Base-by-base conservation (phyloP, 495 filamentous ascomycete genomes). In the Apodospora peruviana region DNA sequence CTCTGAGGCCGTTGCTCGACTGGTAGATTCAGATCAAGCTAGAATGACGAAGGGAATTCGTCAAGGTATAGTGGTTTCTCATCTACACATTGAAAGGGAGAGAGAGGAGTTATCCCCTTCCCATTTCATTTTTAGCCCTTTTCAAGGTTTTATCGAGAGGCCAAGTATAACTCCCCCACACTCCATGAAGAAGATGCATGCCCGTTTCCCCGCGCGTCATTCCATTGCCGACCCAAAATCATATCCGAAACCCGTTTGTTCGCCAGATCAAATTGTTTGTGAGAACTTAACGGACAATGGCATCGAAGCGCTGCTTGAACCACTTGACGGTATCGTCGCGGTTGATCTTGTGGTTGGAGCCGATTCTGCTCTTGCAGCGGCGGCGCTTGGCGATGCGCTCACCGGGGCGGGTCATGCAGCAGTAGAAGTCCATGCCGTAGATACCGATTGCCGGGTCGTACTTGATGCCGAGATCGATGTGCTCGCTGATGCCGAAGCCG, bases 351-450 rank as follows among this genome's bases (percentile, higher is more conserved):
- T 99, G 94, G 69, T 75, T 77, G 63, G 86, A 68, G 66, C 94
- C 94, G 66, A 99, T 83, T 62, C 74, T 77, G 76, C 83, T 76
- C 81, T 94, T 87, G 80, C 76, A 81, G 64, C 91, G 88, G 66
- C 91, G 84, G 62, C 94, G 90, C 79, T 88, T 90, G 69, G 90
- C 84, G 68, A 99, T 90, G 70, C 93, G 90, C 82, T 94, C 89
- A 78, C 94, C 94, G 53, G 91, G 94, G 61, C 94, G 90, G 79
- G 89, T 76, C 94, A 99, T 99, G 88, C 91, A 96, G 87, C 85
- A 89, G 86, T 96, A 99, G 83, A 99, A 99, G 81, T 99, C 94
- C 94, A 99, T 99, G 75, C 94, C 94, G 82, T 99, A 99, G 76
- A 99, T 97, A 82, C 91, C 91, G 62, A 97, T 97, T 48, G 82